Conservation (phyloP, 2,329 filamentous ascomycete genomes). For the Hymenoscyphus linearis region DNA sequence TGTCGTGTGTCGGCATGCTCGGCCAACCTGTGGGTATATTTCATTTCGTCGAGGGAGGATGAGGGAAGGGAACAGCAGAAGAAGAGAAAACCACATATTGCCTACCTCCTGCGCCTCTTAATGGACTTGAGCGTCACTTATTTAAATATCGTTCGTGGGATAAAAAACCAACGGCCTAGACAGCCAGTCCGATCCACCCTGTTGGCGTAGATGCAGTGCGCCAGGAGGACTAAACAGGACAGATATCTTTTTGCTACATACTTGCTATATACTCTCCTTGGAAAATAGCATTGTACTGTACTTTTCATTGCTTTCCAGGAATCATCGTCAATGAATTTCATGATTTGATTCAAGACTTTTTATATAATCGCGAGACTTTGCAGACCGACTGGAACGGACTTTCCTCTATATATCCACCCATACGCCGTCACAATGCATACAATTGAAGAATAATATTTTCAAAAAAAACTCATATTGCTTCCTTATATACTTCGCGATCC, state of each 20-base stretch:
- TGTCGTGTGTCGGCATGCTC: neutral
- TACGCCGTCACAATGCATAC: neutral
- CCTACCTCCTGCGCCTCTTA: slow-evolving; percentile 33
- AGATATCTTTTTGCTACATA: slow-evolving; percentile 27
- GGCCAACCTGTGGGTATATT: neutral
- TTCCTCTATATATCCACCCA: neutral
- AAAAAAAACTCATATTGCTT: neutral
- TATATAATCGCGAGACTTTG: fast-evolving
- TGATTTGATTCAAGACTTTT: no score
- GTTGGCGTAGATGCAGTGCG: slow-evolving; percentile 33
- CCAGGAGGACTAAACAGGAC: slow-evolving; percentile 36
- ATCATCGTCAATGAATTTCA: no score
- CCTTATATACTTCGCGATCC: no score
- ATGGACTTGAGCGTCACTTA: slow-evolving; percentile 35
- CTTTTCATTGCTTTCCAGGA: no score
- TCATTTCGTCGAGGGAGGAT: neutral
- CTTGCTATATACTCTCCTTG: no score
- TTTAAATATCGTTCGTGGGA: slow-evolving; percentile 36
- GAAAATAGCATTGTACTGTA: neutral
- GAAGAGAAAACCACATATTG: slow-evolving; percentile 33
- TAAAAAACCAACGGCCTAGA: slow-evolving; percentile 34
- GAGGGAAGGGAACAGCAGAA: neutral
- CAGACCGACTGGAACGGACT: no score
- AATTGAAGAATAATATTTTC: neutral
- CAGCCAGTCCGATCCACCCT: slow-evolving; percentile 36